Conservation (phyloP, 2,329 filamentous ascomycete genomes). For the Hirsutella minnesotensis region DNA sequence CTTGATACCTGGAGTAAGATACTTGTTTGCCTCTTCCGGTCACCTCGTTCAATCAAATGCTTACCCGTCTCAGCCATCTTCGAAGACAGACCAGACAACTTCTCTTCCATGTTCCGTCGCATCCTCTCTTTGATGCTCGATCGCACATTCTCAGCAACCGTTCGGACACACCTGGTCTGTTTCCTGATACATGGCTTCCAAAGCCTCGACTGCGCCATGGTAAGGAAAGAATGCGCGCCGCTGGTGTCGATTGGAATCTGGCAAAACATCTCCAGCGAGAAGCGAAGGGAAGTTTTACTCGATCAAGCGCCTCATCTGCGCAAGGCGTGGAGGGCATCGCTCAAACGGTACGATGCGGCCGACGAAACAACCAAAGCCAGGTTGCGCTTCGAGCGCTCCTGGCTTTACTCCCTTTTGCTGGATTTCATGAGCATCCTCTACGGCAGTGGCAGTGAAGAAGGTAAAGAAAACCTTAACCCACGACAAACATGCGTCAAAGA, state of each 20-base stretch:
- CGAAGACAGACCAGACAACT: conserved; percentile 63
- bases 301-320: conserved; percentile 62
- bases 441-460: conserved; percentile 33
- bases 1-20: conserved; percentile 75
- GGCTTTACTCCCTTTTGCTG: conserved; percentile 77
- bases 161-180: conserved; percentile 73
- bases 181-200: conserved; percentile 91
- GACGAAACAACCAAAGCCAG: conserved; percentile 70
- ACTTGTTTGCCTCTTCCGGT: too few relatives aligned
- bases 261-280: conserved; percentile 80
- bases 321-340: conserved; percentile 83
- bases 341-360: conserved; percentile 76
- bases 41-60: too few relatives aligned
- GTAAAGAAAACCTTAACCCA: conserved; percentile 22
- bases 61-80: conserved; percentile 50
- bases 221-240: conserved; percentile 92
- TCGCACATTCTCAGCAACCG: conserved; percentile 47
- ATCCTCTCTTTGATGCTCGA: conserved; percentile 79
- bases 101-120: conserved; percentile 80
- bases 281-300: conserved; percentile 59
- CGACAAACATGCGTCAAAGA: neutral
- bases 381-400: conserved; percentile 82
- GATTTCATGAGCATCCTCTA: conserved; percentile 73
- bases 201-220: conserved; percentile 75
- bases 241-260: conserved; percentile 90